Evolutionary conservation across 805 yeast species (phyloP), one percentile per base, ranked within the genome.

Genomic region (Candida koratica): DNA sequence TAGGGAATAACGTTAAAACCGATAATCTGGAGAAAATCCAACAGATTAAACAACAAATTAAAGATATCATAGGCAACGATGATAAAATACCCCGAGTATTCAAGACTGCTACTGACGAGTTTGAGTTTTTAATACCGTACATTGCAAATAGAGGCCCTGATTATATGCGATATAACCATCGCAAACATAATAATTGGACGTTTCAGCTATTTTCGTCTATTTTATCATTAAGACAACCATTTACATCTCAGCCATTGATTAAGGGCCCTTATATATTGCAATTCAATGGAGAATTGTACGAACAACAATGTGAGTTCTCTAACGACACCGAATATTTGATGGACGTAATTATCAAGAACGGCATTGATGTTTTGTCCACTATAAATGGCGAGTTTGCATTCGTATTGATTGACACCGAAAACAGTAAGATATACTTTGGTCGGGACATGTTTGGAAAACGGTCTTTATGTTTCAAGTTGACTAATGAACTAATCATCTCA

Each of bases 281-380:
- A 52, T 90, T 83, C 60, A 93, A 94, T 55, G 99, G 98, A 0
- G 97, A 93, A 49, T 58, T 93, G 8, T 93, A 93, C 56, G 81
- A 81, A 44, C 46, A 55, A 1, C 81, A 71, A 24, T 71, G 82
- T 15, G 45, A 63, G 20, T 43, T 47, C 4, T 36, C 65, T 0
- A 84, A 84, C 53, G 97, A 89, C 56, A 79, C 94, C 0, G 64
- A 34, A 11, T 51, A 52, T 18, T 29, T 57, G 3, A 17, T 38
- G 6, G 16, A 34, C 6, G 32, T 10, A 9, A 20, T 25, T 13
- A 19, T 55, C 13, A 14, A 55, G 1, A 39, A 43, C 1, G 69
- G 76, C 15, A 56, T 81, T 3, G 32, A 62, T 1, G 60, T 76
- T 0, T 51, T 86, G 2, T 52, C 60, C 6, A 35, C 33, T 2